Base-by-base conservation (phyloP, 176 grass and related monocot genomes). In the Tillandsia fasciculata region DNA sequence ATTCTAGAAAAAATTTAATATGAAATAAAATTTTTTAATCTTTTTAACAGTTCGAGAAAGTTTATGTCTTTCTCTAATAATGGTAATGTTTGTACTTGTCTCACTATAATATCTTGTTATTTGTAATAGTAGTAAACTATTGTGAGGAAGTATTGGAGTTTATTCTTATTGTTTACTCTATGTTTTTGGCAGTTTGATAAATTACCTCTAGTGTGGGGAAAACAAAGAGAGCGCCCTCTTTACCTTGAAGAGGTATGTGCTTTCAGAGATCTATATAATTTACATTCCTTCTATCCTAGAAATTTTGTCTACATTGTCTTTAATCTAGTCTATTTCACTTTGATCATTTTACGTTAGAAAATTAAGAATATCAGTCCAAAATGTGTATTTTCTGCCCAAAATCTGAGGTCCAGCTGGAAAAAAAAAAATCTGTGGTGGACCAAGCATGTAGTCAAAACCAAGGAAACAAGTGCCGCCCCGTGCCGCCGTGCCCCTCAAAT, bases 121-220 rank as follows among this genome's bases (percentile, higher is more conserved):
- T 23, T 58, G 59, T 74, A 29, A 10, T 72, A 8, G 10, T 48
- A 61, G 8, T 33, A 50, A 63, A 82, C 65, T 53, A 72, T 85
- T 6, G 56, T 61, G 18, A 20, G 13, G 10, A 17, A 61, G 10
- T 9, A 9, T 9, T 59, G 8, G 17, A 18, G 3, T 22, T 61
- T 23, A 18, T 61, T 61, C 17, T 61, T 15, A 9, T 61, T 9
- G 22, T 9, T 61, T 10, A 23, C 33, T 61, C 2, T 61, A 61
- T 61, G 17, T 61, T 61, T 87, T 87, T 88, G 70, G 61, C 84
- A 99, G 94, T 71, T 88, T 80, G 90, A 99, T 63, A 82, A 81
- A 61, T 79, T 87, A 67, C 82, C 84, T 74, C 77, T 99, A 14
- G 87, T 90, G 23, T 99, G 94, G 90, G 94, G 94, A 64, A 99